These are phyloP conservation scores for Maudiozyma humilis DNA, from an alignment of 1,139 yeast species.

Conservation along the genomic window DNA sequence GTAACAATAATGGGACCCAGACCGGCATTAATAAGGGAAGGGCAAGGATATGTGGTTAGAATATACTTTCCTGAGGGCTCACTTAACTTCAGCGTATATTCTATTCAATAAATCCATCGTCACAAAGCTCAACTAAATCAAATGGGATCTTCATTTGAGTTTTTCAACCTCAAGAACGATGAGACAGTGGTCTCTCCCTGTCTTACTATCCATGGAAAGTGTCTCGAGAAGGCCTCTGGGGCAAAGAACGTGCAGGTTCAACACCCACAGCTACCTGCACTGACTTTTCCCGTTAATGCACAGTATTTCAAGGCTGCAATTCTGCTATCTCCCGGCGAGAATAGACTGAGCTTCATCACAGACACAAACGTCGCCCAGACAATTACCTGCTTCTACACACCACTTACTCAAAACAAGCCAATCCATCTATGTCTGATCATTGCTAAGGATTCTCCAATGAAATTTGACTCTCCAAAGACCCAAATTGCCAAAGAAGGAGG, in stretches of 20 bases:
- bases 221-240: conserved; percentile 16
- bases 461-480: conserved; percentile 64
- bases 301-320: conserved; percentile 69
- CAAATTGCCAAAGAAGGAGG: conserved; percentile 47
- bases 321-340: conserved; percentile 61
- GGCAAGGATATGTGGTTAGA: neutral
- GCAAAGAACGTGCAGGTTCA: conserved; percentile 22
- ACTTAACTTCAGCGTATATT: too few relatives aligned
- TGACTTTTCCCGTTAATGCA: conserved; percentile 58
- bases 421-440: conserved; percentile 69
- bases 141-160: conserved; percentile 17
- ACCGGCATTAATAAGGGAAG: neutral
- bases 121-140: too few relatives aligned
- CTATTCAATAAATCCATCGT: too few relatives aligned
- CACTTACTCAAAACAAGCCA: conserved; percentile 63
- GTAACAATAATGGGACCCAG: too few relatives aligned
- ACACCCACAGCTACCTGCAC: conserved; percentile 45
- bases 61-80: neutral
- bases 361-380: conserved; percentile 19
- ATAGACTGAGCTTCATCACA: conserved; percentile 34
- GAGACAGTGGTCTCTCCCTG: conserved; percentile 40
- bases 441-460: conserved; percentile 67
- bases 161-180: conserved; percentile 25
- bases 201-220: conserved; percentile 39
- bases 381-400: conserved; percentile 43